Evolutionary conservation across 2,329 filamentous ascomycete species (phyloP).

Genomic region (Lecanicillium sp.): DNA sequence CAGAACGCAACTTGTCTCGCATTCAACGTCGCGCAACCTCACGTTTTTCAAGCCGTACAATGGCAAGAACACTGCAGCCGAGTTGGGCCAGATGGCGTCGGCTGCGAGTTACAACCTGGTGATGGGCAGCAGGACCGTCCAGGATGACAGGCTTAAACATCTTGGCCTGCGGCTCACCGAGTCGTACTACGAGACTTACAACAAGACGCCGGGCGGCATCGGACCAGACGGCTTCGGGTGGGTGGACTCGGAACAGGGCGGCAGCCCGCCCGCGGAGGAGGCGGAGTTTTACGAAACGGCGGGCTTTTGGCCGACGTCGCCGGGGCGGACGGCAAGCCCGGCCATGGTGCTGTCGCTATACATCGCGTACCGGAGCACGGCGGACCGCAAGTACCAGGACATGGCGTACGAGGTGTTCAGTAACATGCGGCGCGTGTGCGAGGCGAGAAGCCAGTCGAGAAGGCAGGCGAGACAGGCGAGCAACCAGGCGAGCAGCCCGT

Average conservation of each 20-base stretch:
- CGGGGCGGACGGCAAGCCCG: conserved; percentile 63
- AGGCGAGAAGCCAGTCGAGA: conserved; percentile 60
- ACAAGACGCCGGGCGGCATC: conserved; percentile 60
- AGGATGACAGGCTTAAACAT: conserved; percentile 58
- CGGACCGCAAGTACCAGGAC: conserved; percentile 68
- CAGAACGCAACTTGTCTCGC: conserved; percentile 63
- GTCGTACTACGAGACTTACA: conserved; percentile 70
- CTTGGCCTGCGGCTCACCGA: conserved; percentile 68
- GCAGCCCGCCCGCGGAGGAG: conserved; percentile 32
- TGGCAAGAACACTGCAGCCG: conserved; percentile 37
- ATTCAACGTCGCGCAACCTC: conserved; percentile 60
- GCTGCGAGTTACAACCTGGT: conserved; percentile 84
- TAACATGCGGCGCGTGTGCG: conserved; percentile 58
- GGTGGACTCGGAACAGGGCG: conserved; percentile 40
- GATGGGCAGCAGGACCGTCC: conserved; percentile 66
- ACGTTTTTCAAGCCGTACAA: conserved; percentile 62
- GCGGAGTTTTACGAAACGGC: conserved; percentile 55
- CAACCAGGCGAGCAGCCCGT: conserved; percentile 64
- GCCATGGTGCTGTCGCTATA: conserved; percentile 82
- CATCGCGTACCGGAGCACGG: conserved; percentile 78
- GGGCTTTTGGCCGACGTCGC: conserved; percentile 64
- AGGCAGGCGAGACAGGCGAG: too few relatives aligned
- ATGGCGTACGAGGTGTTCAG: conserved; percentile 78
- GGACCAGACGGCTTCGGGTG: conserved; percentile 69
- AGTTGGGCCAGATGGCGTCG: conserved; percentile 60